Conservation (phyloP, 1,284 basidiomycete genomes). For the Mycosarcoma mackinlayi region DNA sequence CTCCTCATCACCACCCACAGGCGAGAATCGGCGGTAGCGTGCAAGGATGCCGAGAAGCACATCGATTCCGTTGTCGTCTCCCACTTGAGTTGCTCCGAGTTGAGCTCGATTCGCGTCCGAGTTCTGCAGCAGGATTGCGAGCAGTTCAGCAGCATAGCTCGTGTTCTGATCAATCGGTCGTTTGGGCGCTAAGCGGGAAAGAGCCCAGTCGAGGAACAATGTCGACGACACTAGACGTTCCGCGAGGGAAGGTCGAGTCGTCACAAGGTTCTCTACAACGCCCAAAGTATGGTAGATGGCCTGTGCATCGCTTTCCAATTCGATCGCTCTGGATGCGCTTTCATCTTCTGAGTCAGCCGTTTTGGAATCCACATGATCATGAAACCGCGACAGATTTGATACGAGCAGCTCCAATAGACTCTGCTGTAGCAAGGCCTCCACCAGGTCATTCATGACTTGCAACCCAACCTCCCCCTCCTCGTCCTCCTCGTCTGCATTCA, state of each 20-base stretch:
- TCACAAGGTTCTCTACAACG: conserved; percentile 90
- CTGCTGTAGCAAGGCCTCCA: conserved; percentile 74
- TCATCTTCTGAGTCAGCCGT: conserved; percentile 9
- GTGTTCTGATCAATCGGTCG: conserved; percentile 64
- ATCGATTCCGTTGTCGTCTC: conserved; percentile 80
- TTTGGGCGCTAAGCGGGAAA: conserved; percentile 73
- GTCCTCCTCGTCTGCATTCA: conserved; percentile 74
- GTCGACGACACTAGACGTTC: conserved; percentile 79
- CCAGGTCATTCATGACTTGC: conserved; percentile 30
- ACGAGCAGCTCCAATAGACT: conserved; percentile 89
- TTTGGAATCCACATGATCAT: conserved; percentile 39
- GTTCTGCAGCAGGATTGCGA: conserved; percentile 84
- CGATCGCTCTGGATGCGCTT: conserved; percentile 13
- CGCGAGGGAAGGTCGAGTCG: conserved; percentile 79
- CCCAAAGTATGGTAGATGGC: conserved; percentile 70
- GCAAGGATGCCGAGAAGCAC: conserved; percentile 78
- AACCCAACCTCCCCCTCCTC: conserved; percentile 25
- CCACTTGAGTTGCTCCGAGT: conserved; percentile 15
- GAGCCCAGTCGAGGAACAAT: conserved; percentile 80
- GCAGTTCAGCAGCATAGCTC: conserved; percentile 72
- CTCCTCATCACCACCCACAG: conserved; percentile 84
- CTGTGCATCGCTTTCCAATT: conserved; percentile 54
- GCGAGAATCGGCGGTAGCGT: conserved; percentile 80
- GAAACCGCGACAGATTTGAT: conserved; percentile 76
- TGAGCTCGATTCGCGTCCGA: conserved; percentile 30